Conservation (phyloP, 2,329 filamentous ascomycete genomes). For the Fusarium solani-melongenae region DNA sequence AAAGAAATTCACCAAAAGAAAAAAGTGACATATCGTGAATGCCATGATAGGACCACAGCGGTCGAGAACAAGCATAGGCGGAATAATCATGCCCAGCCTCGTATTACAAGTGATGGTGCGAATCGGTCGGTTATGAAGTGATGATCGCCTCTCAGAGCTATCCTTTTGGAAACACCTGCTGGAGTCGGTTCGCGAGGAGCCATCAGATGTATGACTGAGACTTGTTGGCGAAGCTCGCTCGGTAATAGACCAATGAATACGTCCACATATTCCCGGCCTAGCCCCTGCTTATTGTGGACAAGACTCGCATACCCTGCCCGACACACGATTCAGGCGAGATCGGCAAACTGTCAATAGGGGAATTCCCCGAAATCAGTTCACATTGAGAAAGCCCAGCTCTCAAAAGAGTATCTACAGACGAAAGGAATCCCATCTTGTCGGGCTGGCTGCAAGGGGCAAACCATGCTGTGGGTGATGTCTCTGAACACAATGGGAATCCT, state of each 20-base stretch:
- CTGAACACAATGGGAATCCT: background rate
- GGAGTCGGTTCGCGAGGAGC: background rate
- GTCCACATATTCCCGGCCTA: background rate
- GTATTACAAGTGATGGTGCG: background rate
- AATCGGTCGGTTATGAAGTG: background rate
- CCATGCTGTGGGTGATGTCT: background rate
- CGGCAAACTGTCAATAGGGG: background rate
- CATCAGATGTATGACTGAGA: background rate
- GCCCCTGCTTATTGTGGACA: conserved; percentile 1
- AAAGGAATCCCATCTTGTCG: conserved; percentile 7
- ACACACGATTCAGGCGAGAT: conserved; percentile 6
- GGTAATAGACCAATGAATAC: background rate
- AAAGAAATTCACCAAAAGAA: background rate
- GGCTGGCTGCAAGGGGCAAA: background rate
- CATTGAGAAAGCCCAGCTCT: background rate
- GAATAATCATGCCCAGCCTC: background rate
- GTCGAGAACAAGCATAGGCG: background rate
- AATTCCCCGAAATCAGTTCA: background rate
- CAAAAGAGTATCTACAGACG: background rate
- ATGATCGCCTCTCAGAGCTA: background rate
- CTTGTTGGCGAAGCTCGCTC: background rate
- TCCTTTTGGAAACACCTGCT: background rate
- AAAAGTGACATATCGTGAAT: conserved; percentile 6
- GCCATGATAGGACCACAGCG: background rate
- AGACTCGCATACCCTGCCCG: background rate